phyloP scores from a whole-genome alignment of 768 basidiomycete genomes.

The Vishniacozyma victoriae region DNA sequence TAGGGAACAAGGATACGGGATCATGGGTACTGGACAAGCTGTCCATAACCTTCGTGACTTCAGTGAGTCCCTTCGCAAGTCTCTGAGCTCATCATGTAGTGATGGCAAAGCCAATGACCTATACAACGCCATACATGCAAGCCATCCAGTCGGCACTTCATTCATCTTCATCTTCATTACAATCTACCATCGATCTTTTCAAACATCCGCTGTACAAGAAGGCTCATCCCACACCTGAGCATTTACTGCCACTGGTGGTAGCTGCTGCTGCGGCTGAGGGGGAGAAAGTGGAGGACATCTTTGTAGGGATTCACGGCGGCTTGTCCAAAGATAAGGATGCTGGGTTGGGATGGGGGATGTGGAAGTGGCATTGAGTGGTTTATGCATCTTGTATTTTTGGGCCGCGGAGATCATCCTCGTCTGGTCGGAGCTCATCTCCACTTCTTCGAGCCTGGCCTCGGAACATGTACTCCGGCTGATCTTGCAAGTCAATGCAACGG shows the following conservation, averaged over 20 bases:
- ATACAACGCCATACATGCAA: slow-evolving; percentile 25
- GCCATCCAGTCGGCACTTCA: slow-evolving; percentile 8
- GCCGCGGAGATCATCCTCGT: too few species aligned
- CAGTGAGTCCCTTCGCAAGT: slow-evolving; percentile 17
- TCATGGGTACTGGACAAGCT: slow-evolving; percentile 38
- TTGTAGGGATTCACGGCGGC: slow-evolving; percentile 13
- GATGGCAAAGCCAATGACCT: neutral
- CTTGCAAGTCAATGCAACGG: too few species aligned
- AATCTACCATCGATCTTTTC: slow-evolving; percentile 48
- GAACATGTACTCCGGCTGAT: too few species aligned
- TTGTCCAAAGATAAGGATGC: slow-evolving; percentile 5
- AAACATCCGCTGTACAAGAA: slow-evolving; percentile 60
- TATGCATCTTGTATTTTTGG: neutral
- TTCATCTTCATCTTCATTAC: slow-evolving; percentile 11
- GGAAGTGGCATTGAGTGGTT: slow-evolving; percentile 22
- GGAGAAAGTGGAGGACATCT: slow-evolving; percentile 24
- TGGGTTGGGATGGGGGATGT: slow-evolving; percentile 38
- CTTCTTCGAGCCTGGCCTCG: too few species aligned
- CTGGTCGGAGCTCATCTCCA: too few species aligned
- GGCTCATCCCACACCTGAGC: slow-evolving; percentile 71
- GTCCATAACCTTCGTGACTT: slow-evolving; percentile 42
- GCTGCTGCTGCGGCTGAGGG: slow-evolving; percentile 66
- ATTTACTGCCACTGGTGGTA: slow-evolving; percentile 73
- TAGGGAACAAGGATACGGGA: slow-evolving; percentile 35
- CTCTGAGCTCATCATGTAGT: neutral